Base-by-base conservation (phyloP, 2,329 filamentous ascomycete species). In the Phaeosphaeriaceae sp. region DNA sequence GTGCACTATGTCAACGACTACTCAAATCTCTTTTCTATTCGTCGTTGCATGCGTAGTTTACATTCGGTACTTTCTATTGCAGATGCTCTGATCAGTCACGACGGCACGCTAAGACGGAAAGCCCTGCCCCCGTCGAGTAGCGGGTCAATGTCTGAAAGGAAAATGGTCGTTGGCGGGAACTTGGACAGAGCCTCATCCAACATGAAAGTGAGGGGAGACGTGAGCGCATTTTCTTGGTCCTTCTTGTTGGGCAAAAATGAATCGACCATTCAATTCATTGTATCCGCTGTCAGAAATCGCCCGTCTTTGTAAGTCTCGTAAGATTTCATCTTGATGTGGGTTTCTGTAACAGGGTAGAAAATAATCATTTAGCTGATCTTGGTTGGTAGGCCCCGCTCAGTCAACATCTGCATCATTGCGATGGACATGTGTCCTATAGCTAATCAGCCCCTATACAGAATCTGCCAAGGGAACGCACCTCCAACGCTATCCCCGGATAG, bases 321-420 rank as follows among this genome's bases (percentile, higher is more conserved):
- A 20, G 34, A 37, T 12, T 37, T 20, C 34, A 23, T 12, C 17
- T 37, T 20, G 15, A 37, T 13, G 17, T 37, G 16, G 6, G 21
- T 20, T 13, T 23, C 34, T 13, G 34, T 37, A 12, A 37, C 34
- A 37, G 34, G 34, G 15, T 37, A 37, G 17, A 37, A 37, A 17
- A 37, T 20, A 3, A 37, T 21, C 34, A 37, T 11, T 21, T 20
- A 4, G 17, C 11, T 17, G n/a, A 37, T 37, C 13, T 21, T 37
- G 17, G 34, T 21, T 21, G 34, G 34, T 21, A 37, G 17, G 9
- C n/a, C 8, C n/a, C 34, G 4, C 3, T 17, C 34, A 37, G 20
- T 37, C 17, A 17, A 37, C 34, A 37, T 37, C 21, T 23, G 34
- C 34, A 37, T 37, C 34, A 37, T 37, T 21, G 34, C 34, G n/a